Conservation (phyloP, 2,329 filamentous ascomycete genomes). For the Fusarium nanum region DNA sequence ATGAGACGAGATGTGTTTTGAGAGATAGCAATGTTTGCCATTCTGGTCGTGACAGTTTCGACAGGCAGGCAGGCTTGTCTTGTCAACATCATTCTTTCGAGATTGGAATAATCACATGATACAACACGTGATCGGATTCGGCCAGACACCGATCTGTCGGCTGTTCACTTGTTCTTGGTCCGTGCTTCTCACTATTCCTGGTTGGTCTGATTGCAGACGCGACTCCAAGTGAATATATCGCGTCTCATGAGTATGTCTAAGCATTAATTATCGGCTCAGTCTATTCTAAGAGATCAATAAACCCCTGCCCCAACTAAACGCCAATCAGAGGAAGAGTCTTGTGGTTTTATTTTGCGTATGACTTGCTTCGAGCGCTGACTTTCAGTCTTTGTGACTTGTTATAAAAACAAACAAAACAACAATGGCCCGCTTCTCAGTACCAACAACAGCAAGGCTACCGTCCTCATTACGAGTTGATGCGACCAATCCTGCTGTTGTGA, state of each 20-base stretch:
- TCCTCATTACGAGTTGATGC: slow-evolving; percentile 76
- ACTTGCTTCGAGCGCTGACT: slow-evolving; percentile 3
- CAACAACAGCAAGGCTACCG: slow-evolving; percentile 77
- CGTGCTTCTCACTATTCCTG: slow-evolving; percentile 10
- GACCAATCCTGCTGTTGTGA: slow-evolving; percentile 71
- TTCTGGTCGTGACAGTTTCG: not conserved
- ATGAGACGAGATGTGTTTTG: not conserved
- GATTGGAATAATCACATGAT: not conserved
- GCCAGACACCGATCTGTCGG: accelerated
- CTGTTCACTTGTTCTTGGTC: not conserved
- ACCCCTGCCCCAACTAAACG: not conserved
- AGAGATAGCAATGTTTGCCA: not conserved
- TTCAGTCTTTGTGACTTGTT: slow-evolving; percentile 7
- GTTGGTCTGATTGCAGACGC: slow-evolving; percentile 19
- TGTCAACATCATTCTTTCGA: not conserved
- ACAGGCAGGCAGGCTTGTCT: too few species aligned
- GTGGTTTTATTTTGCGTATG: slow-evolving; percentile 1
- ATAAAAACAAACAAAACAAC: slow-evolving; percentile 26
- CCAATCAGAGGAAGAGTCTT: slow-evolving; percentile 13
- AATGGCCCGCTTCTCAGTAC: slow-evolving; percentile 72
- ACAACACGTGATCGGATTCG: slow-evolving; percentile 3
- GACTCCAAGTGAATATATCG: slow-evolving; percentile 26
- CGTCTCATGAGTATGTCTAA: slow-evolving; percentile 23
- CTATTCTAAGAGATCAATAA: slow-evolving; percentile 5
- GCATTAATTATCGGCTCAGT: slow-evolving; percentile 13